These are phyloP conservation scores for Phytopythium sindhum DNA, from an alignment of 352 stramenopile genomes.

Conservation along the genomic window DNA sequence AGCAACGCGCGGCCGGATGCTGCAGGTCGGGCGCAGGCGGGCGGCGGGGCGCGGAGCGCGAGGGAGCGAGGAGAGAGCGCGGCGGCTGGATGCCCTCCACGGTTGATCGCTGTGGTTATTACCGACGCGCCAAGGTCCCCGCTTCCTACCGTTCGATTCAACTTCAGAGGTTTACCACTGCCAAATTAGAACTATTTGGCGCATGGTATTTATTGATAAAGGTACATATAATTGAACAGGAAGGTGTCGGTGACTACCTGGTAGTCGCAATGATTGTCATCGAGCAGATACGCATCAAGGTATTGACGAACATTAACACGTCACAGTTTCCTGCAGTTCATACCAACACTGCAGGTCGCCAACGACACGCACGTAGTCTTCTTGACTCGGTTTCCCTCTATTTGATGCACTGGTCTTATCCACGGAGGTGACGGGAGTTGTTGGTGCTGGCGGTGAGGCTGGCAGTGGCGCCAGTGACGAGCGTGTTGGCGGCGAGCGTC, in stretches of 20 bases:
- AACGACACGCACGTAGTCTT: background rate
- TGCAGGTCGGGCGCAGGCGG: background rate
- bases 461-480: background rate
- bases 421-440: background rate
- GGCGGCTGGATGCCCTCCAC: background rate
- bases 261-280: background rate
- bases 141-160: conserved; percentile 4
- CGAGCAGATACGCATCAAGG: background rate
- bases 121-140: background rate
- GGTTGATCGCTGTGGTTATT: background rate
- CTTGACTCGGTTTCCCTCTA: background rate
- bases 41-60: background rate
- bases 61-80: background rate
- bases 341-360: background rate
- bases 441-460: background rate
- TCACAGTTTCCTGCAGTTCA: background rate
- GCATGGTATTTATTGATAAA: background rate
- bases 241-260: background rate
- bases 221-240: background rate
- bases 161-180: background rate
- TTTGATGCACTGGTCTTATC: background rate
- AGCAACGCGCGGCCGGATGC: no score
- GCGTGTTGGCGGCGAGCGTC: conserved; percentile 3
- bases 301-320: background rate
- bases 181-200: background rate